phyloP scores from a whole-genome alignment of 2,329 filamentous ascomycete genomes.

The Pseudogymnoascus sp. region DNA sequence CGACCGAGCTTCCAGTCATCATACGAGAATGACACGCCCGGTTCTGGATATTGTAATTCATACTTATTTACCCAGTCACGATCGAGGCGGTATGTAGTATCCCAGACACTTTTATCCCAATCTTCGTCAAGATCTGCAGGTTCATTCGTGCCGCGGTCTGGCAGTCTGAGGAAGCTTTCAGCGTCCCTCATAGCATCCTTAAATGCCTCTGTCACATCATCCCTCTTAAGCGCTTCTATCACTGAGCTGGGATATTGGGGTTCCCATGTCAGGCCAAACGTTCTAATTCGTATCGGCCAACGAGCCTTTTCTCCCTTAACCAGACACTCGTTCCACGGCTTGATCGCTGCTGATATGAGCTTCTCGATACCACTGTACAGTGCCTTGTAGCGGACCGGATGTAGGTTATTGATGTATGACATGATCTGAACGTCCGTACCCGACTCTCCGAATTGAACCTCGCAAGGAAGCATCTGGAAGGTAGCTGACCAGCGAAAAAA shows the following conservation, averaged over 20 bases:
- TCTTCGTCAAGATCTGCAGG: neutral
- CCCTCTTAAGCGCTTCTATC: neutral
- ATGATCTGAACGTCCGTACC: conserved; percentile 22
- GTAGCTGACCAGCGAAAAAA: conserved; percentile 25
- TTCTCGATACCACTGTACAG: conserved; percentile 33
- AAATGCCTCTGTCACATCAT: neutral
- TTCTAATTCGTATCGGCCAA: conserved; percentile 11
- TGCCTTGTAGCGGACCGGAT: conserved; percentile 27
- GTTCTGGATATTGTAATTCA: neutral
- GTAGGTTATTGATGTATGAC: conserved; percentile 36
- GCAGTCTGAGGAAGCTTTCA: conserved; percentile 6
- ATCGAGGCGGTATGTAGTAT: neutral
- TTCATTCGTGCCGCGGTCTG: neutral
- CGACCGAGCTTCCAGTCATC: conserved; percentile 9
- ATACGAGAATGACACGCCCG: conserved; percentile 2
- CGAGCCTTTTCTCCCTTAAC: neutral
- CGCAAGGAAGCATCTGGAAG: conserved; percentile 38
- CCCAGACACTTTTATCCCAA: neutral
- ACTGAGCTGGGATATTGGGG: conserved; percentile 1
- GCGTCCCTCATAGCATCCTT: neutral
- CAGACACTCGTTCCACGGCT: conserved; percentile 28
- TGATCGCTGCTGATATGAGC: conserved; percentile 26
- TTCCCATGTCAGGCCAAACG: conserved; percentile 6
- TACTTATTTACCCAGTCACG: neutral
- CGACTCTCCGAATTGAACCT: conserved; percentile 25